Base-by-base conservation (phyloP, 345 rosid species). In the Citrus cavaleriei region DNA sequence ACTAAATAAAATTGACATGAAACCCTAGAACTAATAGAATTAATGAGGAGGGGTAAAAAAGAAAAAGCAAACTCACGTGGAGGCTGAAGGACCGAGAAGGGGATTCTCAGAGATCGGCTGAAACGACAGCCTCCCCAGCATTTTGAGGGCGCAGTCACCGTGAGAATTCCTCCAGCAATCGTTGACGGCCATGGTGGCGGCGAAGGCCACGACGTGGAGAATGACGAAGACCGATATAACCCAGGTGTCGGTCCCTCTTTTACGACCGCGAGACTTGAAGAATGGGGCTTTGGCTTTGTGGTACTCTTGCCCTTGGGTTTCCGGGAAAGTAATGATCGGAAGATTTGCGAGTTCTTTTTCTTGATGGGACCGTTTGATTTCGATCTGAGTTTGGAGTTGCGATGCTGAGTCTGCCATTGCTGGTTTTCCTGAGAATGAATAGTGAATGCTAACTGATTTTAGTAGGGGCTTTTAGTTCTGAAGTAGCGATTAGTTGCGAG, bases 51-150 rank as follows among this genome's bases (percentile, higher is more conserved):
- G 51, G 51, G 51, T 37, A 18, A 2, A 51, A 80, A 79, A 25
- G 46, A 40, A 78, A 25, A 14, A n/a, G 32, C 70, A 27, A 14
- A 77, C 92, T 77, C 24, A 92, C 97, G 96, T 84, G 38, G 98
- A 94, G 71, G 96, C 89, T 62, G 96, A 90, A 58, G 97, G 97
- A 4, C 98, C 98, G 73, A 93, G 95, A 81, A 93, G 82, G 70
- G 96, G 99, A 81, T 93, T 93, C 87, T 95, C 96, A 13, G 87
- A 81, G 77, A 93, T 85, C 38, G 92, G 97, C 85, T 95, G 99
- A 54, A 93, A 93, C 25, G 95, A 89, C 74, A 87, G 77, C 77
- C 87, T 83, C 5, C 92, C 87, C 4, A 89, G 81, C 72, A 80
- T 60, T 73, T 82, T 72, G 58, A 82, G 77, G 57, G 86, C 85